Conservation (phyloP, 1,139 yeast genomes). For the Candida sojae region DNA sequence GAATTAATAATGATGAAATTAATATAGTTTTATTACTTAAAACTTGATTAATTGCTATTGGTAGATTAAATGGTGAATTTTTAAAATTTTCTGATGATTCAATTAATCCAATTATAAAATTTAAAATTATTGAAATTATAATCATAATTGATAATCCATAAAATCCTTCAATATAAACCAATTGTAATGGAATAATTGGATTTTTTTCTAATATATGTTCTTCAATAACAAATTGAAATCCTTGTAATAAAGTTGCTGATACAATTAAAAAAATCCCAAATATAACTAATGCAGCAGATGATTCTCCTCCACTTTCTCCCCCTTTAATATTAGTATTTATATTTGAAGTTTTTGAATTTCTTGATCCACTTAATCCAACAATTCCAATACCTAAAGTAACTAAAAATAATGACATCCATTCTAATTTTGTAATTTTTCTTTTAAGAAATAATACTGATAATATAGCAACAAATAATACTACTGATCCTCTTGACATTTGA, state of each 20-base stretch:
- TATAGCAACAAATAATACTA: conserved; percentile 75
- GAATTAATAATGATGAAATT: conserved; percentile 59
- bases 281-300: conserved; percentile 26
- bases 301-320: no score
- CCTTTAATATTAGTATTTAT: no score
- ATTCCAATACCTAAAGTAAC: conserved; percentile 70
- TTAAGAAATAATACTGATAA: conserved; percentile 67
- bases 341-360: conserved; percentile 10
- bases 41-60: conserved; percentile 53
- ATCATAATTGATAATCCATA: conserved; percentile 58
- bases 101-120: conserved; percentile 40
- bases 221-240: conserved; percentile 77
- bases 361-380: conserved; percentile 71
- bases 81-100: conserved; percentile 33
- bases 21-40: conserved; percentile 43
- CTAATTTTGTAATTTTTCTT: conserved; percentile 56
- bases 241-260: conserved; percentile 66
- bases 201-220: conserved; percentile 63
- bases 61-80: conserved; percentile 58
- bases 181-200: conserved; percentile 59
- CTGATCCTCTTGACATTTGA: conserved; percentile 83
- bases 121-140: conserved; percentile 44
- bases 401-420: conserved; percentile 65
- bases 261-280: conserved; percentile 63
- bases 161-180: conserved; percentile 77